Conservation (phyloP, 805 yeast species). For the Sungouiella blattae region DNA sequence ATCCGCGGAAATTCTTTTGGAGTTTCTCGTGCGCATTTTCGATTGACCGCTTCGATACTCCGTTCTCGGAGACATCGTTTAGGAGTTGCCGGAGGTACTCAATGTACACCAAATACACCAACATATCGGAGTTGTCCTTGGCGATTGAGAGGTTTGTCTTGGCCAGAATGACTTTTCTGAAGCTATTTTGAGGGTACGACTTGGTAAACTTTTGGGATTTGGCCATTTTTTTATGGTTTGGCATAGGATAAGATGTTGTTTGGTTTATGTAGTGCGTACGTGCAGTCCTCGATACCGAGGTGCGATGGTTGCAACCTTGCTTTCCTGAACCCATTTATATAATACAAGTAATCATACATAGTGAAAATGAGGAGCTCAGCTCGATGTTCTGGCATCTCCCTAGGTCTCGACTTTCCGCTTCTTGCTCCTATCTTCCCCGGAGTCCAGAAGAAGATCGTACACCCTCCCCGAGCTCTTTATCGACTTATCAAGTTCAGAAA, state of each 20-base stretch:
- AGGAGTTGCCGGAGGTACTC: slow-evolving; percentile 41
- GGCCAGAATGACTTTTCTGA: slow-evolving; percentile 5
- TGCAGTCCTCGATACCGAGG: too few relatives aligned
- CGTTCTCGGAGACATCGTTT: slow-evolving; percentile 35
- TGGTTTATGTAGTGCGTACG: too few relatives aligned
- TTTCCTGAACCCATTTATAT: background rate
- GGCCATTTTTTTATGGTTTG: background rate
- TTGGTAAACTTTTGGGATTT: slow-evolving; percentile 1
- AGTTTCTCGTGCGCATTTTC: slow-evolving; percentile 31
- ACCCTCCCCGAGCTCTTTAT: slow-evolving; percentile 17
- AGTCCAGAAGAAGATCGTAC: slow-evolving; percentile 3
- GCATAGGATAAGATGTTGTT: too few relatives aligned
- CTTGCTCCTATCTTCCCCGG: slow-evolving; percentile 10
- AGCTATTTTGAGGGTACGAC: slow-evolving; percentile 11
- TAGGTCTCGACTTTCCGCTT: slow-evolving; percentile 6
- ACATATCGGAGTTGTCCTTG: slow-evolving; percentile 39
- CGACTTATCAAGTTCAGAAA: slow-evolving; percentile 34
- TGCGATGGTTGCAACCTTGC: too few relatives aligned
- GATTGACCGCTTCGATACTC: slow-evolving; percentile 35
- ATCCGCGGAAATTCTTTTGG: slow-evolving; percentile 37
- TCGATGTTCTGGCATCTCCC: too few relatives aligned
- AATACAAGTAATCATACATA: too few relatives aligned
- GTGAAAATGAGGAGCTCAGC: too few relatives aligned
- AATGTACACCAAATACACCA: slow-evolving; percentile 46
- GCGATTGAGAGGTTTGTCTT: slow-evolving; percentile 10